Base-by-base conservation (phyloP, 148 eudicot genomes). In the Rheum nobile region DNA sequence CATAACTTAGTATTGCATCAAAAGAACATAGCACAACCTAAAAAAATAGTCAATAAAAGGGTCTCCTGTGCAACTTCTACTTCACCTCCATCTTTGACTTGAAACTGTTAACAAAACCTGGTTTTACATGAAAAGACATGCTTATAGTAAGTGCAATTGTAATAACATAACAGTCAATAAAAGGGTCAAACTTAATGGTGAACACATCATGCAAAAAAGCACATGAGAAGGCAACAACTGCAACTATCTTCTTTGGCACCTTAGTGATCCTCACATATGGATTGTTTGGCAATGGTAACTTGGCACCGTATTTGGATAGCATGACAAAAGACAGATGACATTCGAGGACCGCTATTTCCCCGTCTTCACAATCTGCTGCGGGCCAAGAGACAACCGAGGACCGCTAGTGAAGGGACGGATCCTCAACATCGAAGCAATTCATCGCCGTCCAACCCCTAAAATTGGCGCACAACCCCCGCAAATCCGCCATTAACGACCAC, bases 301-400 rank as follows among this genome's bases (percentile, higher is more conserved):
- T 73, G 44, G 89, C 83, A 75, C 98, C 97, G 72, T 95, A 91
- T 77, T 91, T 95, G 24, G 96, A 87, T 24, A 97, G 97, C 98
- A 95, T 79, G 79, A 95, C 88, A 79, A 95, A 95, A 67, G 98
- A 95, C 98, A 95, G n/a, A n/a, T n/a, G n/a, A n/a, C n/a, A n/a
- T n/a, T n/a, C n/a, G n/a, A n/a, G n/a, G n/a, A n/a, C n/a, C n/a
- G n/a, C n/a, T n/a, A n/a, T n/a, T n/a, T n/a, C n/a, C n/a, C n/a
- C n/a, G n/a, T n/a, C n/a, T n/a, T n/a, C n/a, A n/a, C n/a, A n/a
- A n/a, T n/a, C n/a, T n/a, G n/a, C n/a, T n/a, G n/a, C n/a, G n/a
- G n/a, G n/a, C n/a, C n/a, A n/a, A n/a, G n/a, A n/a, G n/a, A n/a
- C n/a, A n/a, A n/a, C n/a, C n/a, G n/a, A n/a, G n/a, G n/a, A n/a